Evolutionary conservation across 495 filamentous ascomycete species (phyloP).

Genomic region (Barbatosphaeria neglecta): DNA sequence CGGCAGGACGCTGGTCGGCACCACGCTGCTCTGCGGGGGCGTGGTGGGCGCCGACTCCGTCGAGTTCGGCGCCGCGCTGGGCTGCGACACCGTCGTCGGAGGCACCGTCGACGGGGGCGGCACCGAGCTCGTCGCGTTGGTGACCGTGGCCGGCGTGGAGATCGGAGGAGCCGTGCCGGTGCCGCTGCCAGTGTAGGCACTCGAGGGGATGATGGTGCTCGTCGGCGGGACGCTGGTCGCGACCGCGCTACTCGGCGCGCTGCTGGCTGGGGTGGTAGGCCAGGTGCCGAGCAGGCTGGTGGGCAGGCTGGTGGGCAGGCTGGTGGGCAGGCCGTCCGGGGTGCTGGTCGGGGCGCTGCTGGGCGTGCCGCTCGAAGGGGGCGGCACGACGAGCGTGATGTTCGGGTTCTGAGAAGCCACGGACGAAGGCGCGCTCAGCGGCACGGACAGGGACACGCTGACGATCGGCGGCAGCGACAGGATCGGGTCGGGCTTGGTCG

Average conservation of each 20-base stretch:
- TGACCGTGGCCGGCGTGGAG: not conserved
- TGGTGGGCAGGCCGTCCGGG: too few relatives aligned
- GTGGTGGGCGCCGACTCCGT: slow-evolving; percentile 4
- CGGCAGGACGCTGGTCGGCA: not conserved
- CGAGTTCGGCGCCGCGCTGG: slow-evolving; percentile 8
- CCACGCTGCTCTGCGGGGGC: not conserved
- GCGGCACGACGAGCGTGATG: not conserved
- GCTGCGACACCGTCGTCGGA: slow-evolving; percentile 6
- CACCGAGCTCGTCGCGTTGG: slow-evolving; percentile 8
- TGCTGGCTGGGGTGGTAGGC: too few relatives aligned
- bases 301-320: too few relatives aligned
- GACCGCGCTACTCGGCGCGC: not conserved
- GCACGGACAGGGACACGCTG: not conserved
- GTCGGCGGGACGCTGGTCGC: not conserved
- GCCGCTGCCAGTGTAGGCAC: not conserved
- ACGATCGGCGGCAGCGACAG: not conserved
- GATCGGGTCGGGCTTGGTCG: not conserved
- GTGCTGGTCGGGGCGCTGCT: not conserved
- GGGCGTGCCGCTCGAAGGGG: not conserved
- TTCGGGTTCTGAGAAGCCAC: not conserved
- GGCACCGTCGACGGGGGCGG: slow-evolving; percentile 3
- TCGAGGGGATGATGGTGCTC: not conserved
- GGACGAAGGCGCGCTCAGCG: not conserved
- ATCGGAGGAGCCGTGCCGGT: not conserved
- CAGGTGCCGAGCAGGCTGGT: too few relatives aligned